Evolutionary conservation across 257 asterid species (phyloP).

Genomic region (Solanum medicagineum): DNA sequence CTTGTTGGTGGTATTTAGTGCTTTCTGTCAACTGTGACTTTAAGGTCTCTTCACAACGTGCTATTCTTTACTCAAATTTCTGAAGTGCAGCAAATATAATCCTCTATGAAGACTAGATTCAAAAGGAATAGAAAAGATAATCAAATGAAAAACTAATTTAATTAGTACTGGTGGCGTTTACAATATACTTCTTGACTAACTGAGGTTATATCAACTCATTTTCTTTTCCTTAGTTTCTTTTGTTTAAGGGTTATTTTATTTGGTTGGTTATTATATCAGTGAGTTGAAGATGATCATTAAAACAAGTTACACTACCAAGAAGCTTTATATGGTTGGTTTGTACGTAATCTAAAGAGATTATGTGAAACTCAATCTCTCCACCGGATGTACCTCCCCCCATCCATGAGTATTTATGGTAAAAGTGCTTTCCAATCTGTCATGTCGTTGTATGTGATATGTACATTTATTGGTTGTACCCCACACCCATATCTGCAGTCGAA

Average conservation of each 20-base stretch:
- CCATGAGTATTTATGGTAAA: neutral
- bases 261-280: neutral
- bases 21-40: neutral
- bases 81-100: neutral
- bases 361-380: neutral
- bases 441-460: too few species aligned
- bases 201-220: neutral
- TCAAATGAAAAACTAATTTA: neutral
- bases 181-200: neutral
- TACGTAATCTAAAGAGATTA: neutral
- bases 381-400: neutral
- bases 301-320: neutral
- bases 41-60: neutral
- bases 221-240: neutral
- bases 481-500: too few species aligned
- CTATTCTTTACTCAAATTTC: neutral
- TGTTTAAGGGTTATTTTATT: neutral
- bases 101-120: neutral
- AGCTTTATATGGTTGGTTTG: neutral
- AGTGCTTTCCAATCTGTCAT: too few species aligned
- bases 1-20: neutral
- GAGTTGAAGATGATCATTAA: neutral
- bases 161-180: neutral
- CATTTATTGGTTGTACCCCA: too few species aligned
- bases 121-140: neutral